These are phyloP conservation scores for Gautieria morchelliformis DNA, from an alignment of 768 basidiomycete species.

Conservation along the genomic window DNA sequence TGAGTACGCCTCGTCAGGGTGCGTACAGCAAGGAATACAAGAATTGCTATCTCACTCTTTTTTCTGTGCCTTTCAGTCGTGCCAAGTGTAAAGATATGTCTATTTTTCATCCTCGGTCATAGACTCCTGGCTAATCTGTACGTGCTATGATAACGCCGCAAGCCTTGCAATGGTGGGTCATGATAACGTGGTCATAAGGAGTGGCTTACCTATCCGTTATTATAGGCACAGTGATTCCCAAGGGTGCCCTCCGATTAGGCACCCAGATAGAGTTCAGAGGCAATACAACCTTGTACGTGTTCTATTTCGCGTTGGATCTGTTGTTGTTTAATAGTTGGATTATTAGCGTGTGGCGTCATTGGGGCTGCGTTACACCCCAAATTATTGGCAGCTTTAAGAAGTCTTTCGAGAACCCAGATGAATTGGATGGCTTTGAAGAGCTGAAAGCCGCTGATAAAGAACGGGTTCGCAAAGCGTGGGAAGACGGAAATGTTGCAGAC, in stretches of 20 bases:
- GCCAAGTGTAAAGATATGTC: slow-evolving; percentile 69
- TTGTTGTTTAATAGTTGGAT: not conserved
- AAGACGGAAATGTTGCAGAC: slow-evolving; percentile 67
- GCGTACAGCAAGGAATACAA: not conserved
- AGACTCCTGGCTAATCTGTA: slow-evolving; percentile 1
- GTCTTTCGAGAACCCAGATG: slow-evolving; percentile 43
- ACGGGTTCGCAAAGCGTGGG: slow-evolving; percentile 62
- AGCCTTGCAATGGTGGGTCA: slow-evolving; percentile 59
- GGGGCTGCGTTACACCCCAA: slow-evolving; percentile 73
- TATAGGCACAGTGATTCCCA: slow-evolving; percentile 56
- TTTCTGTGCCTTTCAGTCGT: slow-evolving; percentile 22
- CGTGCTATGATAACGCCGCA: slow-evolving; percentile 44
- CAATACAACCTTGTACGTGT: slow-evolving; percentile 54
- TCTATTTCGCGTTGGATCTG: slow-evolving; percentile 2
- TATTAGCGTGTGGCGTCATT: slow-evolving; percentile 76
- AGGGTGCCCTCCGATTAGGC: slow-evolving; percentile 68
- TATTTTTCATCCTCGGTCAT: slow-evolving; percentile 10
- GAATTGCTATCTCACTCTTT: not conserved
- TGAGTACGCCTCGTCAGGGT: slow-evolving; percentile 55
- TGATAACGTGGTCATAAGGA: not conserved
- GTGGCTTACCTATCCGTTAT: not conserved
- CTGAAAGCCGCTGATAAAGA: slow-evolving; percentile 60
- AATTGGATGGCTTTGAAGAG: slow-evolving; percentile 82
- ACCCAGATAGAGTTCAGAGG: slow-evolving; percentile 67
- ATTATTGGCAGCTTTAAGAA: slow-evolving; percentile 66